Percentiles rank a stretch among this genome's conserved stretches.
phyloP scores from a whole-genome alignment of 2,329 filamentous ascomycete genomes.

The Penicillium capsulatum region DNA sequence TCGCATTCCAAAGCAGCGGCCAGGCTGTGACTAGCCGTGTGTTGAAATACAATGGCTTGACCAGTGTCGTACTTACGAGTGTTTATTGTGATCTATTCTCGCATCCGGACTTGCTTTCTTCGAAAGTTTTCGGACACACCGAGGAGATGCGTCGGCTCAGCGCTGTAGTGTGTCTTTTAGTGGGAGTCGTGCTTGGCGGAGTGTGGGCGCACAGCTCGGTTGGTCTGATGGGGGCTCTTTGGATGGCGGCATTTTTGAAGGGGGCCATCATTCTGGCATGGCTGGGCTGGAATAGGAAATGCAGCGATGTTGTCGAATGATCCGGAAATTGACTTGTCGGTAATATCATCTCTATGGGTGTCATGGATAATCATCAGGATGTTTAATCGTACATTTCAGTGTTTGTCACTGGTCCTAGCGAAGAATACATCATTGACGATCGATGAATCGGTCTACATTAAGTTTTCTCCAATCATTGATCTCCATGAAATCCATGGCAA shows the following conservation, averaged over 20 bases:
- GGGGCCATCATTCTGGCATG: constrained; percentile 54
- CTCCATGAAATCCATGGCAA: too few species aligned
- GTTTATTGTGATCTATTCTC: constrained; percentile 78
- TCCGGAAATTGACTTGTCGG: constrained; percentile 3
- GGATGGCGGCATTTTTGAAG: constrained; percentile 59
- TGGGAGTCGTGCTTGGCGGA: constrained; percentile 54
- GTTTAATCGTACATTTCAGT: too few species aligned
- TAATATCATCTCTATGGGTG: too few species aligned
- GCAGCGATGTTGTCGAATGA: constrained; percentile 3
- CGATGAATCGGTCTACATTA: too few species aligned
- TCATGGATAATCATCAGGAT: too few species aligned
- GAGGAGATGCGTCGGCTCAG: constrained; percentile 53
- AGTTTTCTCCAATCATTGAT: too few species aligned
- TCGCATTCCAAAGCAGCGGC: constrained; percentile 73
- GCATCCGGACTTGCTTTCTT: constrained; percentile 52
- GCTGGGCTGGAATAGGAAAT: constrained; percentile 57
- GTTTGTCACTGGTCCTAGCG: too few species aligned
- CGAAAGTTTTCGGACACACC: constrained; percentile 39
- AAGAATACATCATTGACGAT: too few species aligned
- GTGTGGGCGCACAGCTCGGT: constrained; percentile 51
- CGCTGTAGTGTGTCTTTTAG: constrained; percentile 39
- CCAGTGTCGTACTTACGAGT: constrained; percentile 74
- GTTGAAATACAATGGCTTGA: constrained; percentile 65
- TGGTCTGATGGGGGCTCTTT: constrained; percentile 54
- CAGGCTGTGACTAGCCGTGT: constrained; percentile 70